Evolutionary conservation across 1,139 yeast species (phyloP).

Genomic region (Taphrina confusa): DNA sequence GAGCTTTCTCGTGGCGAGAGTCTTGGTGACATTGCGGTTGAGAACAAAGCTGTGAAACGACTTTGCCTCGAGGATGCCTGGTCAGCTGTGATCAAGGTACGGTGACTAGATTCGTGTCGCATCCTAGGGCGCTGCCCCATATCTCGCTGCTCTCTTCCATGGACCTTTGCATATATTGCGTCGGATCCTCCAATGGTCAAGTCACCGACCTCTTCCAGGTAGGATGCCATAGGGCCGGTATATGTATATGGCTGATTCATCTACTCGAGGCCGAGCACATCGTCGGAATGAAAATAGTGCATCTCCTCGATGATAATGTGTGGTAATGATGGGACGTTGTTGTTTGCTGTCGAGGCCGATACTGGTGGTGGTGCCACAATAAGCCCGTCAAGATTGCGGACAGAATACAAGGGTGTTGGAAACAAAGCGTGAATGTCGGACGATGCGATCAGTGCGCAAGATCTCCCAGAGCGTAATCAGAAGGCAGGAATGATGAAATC

Average conservation of each 20-base stretch:
- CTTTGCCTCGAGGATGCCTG: slow-evolving; percentile 20
- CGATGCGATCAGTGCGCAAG: too few relatives aligned
- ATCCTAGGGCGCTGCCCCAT: not conserved
- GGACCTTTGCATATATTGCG: not conserved
- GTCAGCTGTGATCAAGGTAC: slow-evolving; percentile 17
- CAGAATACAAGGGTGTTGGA: too few relatives aligned
- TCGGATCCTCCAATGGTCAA: not conserved
- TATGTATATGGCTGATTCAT: slow-evolving; percentile 1
- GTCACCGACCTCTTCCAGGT: slow-evolving; percentile 7
- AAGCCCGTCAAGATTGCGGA: too few relatives aligned
- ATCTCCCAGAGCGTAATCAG: too few relatives aligned
- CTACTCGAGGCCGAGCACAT: not conserved
- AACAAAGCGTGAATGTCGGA: too few relatives aligned
- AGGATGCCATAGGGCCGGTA: slow-evolving; percentile 7
- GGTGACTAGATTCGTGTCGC: slow-evolving; percentile 7
- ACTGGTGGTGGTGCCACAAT: too few relatives aligned
- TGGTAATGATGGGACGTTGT: too few relatives aligned
- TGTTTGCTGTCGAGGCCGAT: too few relatives aligned
- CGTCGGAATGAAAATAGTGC: too few relatives aligned
- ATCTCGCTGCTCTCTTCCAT: not conserved
- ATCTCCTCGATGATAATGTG: too few relatives aligned
- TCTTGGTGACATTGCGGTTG: slow-evolving; percentile 39
- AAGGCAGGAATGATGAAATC: too few relatives aligned
- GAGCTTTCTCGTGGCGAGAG: slow-evolving; percentile 45
- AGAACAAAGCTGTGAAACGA: slow-evolving; percentile 22